Base-by-base conservation (phyloP, 805 yeast genomes). In the Kazachstania kunashirensis region DNA sequence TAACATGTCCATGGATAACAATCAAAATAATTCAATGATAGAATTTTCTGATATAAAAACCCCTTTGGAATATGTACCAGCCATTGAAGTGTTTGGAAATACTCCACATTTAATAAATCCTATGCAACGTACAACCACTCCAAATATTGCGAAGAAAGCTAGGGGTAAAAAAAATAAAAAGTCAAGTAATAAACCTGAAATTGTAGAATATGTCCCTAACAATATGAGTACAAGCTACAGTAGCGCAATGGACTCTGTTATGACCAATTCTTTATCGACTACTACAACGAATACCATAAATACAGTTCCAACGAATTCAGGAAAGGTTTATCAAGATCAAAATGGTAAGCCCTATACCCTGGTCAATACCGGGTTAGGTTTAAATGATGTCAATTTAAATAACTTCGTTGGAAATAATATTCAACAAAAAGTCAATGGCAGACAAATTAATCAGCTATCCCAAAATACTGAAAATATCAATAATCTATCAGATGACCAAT, bases 181-280 rank as follows among this genome's bases (percentile, higher is more conserved):
- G 5, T 13, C 12, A 26, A 20, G 33, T 33, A 18, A 21, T 32
- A 37, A 34, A 6, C 33, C 38, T 16, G 45, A 43, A 26, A 17
- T 26, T n/a, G 16, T 36, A 16, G 29, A 38, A 10, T 29, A 38
- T 23, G 26, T 47, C 15, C 44, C 46, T 17, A 45, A 43, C 27
- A 49, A 44, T 7, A 39, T 45, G 11, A 44, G 48, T 25, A 38
- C 49, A 10, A 43, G 48, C 15, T 43, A 48, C 15, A 51, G 57
- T 38, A 51, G 52, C 24, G 49, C 47, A 11, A 37, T 49, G 27
- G 54, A 48, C 15, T 53, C 55, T 1, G 19, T 50, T 12, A 43
- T 51, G 46, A 45, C 49, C 2, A 50, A 41, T 29, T 51, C 58
- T 3, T 38, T 47, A 7, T 48, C 52, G 7, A 49, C 56, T 3